Evolutionary conservation across 768 basidiomycete species (phyloP).

Genomic region (Lactifluus echinatus): DNA sequence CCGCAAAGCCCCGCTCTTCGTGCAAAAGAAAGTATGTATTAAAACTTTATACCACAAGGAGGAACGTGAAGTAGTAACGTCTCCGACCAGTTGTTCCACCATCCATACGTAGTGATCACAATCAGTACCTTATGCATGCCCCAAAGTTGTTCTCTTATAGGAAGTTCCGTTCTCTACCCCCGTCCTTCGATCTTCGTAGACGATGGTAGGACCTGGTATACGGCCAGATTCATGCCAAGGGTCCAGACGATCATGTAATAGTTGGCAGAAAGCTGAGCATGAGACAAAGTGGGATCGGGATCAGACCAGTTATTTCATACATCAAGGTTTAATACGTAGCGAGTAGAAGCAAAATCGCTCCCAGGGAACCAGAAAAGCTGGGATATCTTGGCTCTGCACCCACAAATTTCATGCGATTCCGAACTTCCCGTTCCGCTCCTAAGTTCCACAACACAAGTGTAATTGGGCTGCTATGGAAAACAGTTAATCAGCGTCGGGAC

Average conservation of each 20-base stretch:
- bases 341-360: no score
- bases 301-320: no score
- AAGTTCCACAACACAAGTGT: no score
- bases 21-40: neutral
- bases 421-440: neutral
- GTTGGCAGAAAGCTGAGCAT: no score
- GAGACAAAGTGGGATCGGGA: no score
- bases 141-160: neutral
- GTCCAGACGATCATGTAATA: no score
- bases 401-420: neutral
- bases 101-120: neutral
- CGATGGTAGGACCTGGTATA: neutral
- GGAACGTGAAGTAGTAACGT: neutral
- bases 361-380: neutral
- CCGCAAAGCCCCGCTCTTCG: neutral
- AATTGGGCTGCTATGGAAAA: no score
- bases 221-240: neutral
- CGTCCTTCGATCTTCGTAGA: no score
- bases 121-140: neutral
- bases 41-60: neutral
- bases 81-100: neutral
- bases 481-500: no score
- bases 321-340: no score
- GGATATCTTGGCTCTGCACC: no score
- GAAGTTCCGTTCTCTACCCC: no score